Conservation (phyloP, 1,139 yeast species). For the Diutina rugosa region DNA sequence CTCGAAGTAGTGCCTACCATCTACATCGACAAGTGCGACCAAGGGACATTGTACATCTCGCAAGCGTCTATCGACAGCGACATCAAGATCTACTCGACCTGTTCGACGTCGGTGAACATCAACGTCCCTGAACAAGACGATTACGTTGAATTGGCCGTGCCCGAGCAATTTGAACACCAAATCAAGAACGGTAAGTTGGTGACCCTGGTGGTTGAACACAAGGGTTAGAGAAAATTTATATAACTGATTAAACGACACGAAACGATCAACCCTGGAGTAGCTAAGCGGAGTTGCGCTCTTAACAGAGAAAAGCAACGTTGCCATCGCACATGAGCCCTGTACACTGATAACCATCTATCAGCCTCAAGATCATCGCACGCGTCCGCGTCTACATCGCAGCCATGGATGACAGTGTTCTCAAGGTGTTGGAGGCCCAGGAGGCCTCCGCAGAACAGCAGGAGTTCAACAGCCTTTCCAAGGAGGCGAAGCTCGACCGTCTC, state of each 20-base stretch:
- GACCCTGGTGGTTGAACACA: constrained; percentile 34
- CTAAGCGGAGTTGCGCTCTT: not conserved
- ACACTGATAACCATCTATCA: not conserved
- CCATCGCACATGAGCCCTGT: not conserved
- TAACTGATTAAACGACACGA: not conserved
- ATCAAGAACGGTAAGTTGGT: constrained; percentile 26
- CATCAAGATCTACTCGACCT: constrained; percentile 57
- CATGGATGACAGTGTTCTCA: not conserved
- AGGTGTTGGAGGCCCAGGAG: not conserved
- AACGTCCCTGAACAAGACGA: constrained; percentile 61
- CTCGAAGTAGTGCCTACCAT: constrained; percentile 71
- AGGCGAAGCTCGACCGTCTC: constrained; percentile 44
- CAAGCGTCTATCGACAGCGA: constrained; percentile 59
- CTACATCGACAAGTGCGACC: constrained; percentile 79
- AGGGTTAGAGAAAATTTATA: constrained; percentile 15
- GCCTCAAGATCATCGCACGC: not conserved
- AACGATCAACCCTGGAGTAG: not conserved
- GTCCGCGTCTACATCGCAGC: not conserved
- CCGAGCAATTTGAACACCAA: constrained; percentile 75
- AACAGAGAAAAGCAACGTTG: not conserved
- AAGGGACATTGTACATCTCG: constrained; percentile 71
- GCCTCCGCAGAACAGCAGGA: constrained; percentile 15
- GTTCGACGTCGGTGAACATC: constrained; percentile 73
- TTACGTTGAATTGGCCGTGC: constrained; percentile 65
- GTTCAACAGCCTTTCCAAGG: constrained; percentile 25